These are phyloP conservation scores for Cystofilobasidium macerans DNA, from an alignment of 768 basidiomycete species.

Conservation along the genomic window DNA sequence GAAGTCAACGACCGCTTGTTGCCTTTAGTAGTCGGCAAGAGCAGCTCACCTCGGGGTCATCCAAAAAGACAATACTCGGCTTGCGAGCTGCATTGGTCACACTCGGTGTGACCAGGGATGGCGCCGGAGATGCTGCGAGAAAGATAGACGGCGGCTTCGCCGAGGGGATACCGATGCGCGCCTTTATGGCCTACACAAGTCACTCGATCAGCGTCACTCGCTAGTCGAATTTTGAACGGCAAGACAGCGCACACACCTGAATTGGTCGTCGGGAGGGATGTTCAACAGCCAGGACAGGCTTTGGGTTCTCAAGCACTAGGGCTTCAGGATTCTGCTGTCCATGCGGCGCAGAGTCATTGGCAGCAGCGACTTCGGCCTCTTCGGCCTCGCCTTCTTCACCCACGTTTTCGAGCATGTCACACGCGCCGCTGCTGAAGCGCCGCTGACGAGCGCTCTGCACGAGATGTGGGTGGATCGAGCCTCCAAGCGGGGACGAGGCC, in stretches of 20 bases:
- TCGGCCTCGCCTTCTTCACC: slow-evolving; percentile 3
- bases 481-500: not conserved
- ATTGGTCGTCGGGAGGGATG: too few relatives aligned
- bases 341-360: too few relatives aligned
- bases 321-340: too few relatives aligned
- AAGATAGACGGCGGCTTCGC: slow-evolving; percentile 4
- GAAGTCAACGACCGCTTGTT: not conserved
- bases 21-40: not conserved
- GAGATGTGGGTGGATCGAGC: not conserved
- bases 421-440: slow-evolving; percentile 6
- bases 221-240: too few relatives aligned
- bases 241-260: too few relatives aligned
- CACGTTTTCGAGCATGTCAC: slow-evolving; percentile 3
- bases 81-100: not conserved
- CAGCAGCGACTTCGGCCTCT: not conserved
- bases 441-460: not conserved
- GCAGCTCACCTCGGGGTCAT: slow-evolving; percentile 9
- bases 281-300: too few relatives aligned
- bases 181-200: not conserved
- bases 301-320: too few relatives aligned
- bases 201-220: too few relatives aligned
- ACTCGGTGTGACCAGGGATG: not conserved
- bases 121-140: not conserved
- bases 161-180: slow-evolving; percentile 1
- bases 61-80: slow-evolving; percentile 1